These are phyloP conservation scores for Vigna radiata DNA, from an alignment of 306 rosid genomes.

Conservation along the genomic window DNA sequence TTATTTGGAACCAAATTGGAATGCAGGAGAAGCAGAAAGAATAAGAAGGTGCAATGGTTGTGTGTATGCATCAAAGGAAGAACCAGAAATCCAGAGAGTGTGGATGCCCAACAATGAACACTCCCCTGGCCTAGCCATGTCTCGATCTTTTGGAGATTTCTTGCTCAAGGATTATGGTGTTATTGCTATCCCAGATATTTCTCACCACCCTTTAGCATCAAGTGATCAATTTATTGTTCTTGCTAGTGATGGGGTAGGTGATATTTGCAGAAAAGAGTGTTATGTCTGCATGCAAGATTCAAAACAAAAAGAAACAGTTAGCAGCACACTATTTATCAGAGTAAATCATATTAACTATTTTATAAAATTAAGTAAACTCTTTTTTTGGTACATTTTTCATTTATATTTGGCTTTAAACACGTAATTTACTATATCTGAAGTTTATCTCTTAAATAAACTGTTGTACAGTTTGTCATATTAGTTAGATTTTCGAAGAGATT, in stretches of 20 bases:
- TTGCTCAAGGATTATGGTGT: slow-evolving; percentile 75
- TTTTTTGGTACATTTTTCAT: too few relatives aligned
- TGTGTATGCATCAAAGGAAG: slow-evolving; percentile 63
- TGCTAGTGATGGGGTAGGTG: slow-evolving; percentile 73
- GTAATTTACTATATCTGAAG: too few relatives aligned
- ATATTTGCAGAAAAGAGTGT: neutral
- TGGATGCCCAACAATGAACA: slow-evolving; percentile 62
- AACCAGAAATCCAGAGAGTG: slow-evolving; percentile 68
- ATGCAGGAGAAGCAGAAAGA: slow-evolving; percentile 68
- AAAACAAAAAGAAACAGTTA: neutral
- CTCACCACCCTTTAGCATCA: slow-evolving; percentile 53
- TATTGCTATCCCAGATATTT: slow-evolving; percentile 67
- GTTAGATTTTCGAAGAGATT: too few relatives aligned
- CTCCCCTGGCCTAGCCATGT: slow-evolving; percentile 82
- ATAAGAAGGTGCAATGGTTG: slow-evolving; percentile 68
- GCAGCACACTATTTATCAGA: too few relatives aligned
- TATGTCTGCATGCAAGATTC: neutral
- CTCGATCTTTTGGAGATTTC: slow-evolving; percentile 83
- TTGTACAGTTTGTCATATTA: too few relatives aligned
- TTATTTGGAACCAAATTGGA: neutral
- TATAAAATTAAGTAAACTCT: too few relatives aligned
- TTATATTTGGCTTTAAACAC: too few relatives aligned
- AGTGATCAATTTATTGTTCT: slow-evolving; percentile 64
- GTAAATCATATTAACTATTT: too few relatives aligned
- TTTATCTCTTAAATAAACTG: too few relatives aligned